Base-by-base conservation (phyloP, 495 filamentous ascomycete genomes). In the Penicillium salamii region DNA sequence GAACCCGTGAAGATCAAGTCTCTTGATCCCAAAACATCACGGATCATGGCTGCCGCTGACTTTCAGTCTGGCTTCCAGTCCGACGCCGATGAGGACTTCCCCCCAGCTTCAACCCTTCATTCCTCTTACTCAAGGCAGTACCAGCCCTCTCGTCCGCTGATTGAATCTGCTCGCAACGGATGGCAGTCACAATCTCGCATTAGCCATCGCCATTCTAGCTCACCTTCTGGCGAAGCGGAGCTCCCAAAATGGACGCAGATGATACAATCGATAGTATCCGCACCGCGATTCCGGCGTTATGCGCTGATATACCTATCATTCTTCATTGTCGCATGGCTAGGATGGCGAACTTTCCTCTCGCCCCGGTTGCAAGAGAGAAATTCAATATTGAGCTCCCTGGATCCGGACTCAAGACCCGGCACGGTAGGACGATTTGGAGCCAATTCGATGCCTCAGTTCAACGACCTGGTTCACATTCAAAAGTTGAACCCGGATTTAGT, bases 201-300 rank as follows among this genome's bases (percentile, higher is more conserved):
- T 44, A 37, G 50, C 50, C 50, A 62, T 43, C 45, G 53, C 41
- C 49, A 58, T 31, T 40, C 58, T n/a, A 51, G 52, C 42, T 47
- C 55, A 12, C 18, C 28, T 23, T 20, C 51, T 1, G 50, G 65
- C 17, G 36, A 41, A 8, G 46, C 56, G 35, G 55, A 63, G 15
- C 24, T 58, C 21, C 46, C 61, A 13, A 49, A 46, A 44, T 70
- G 62, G 58, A 12, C 62, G 11, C 59, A 68, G 34, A 65, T 70
- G 57, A 42, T 61, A 32, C 26, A 53, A 34, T 66, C 65, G 24
- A 56, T 76, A 37, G 49, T 69, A 29, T 60, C 68, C 12, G 74
- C 77, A 11, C 77, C 75, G 17, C 65, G 70, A 18, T 72, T 78
- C 47, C 70, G 74, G 28, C 72, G 78, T 43, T 76, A 75, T 42